phyloP scores from a whole-genome alignment of 192 early-diverging fungal species.

The Globomyces pollinis-pini region DNA sequence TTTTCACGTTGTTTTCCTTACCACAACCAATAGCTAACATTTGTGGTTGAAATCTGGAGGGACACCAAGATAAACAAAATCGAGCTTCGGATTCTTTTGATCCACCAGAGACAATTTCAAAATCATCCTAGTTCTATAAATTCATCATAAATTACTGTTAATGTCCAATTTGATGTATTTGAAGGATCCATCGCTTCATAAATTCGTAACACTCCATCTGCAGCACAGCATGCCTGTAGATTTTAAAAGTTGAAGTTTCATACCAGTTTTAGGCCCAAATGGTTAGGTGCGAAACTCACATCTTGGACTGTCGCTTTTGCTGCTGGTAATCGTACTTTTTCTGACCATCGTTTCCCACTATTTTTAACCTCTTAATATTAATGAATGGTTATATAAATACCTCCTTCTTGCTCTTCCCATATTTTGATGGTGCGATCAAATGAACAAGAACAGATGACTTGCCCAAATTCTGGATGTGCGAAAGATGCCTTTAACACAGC shows the following conservation, averaged over 20 bases:
- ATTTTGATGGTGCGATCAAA: constrained; percentile 86
- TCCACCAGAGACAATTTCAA: constrained; percentile 38
- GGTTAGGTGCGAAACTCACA: constrained; percentile 85
- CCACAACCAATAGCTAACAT: constrained; percentile 85
- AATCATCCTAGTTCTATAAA: constrained; percentile 10
- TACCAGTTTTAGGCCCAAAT: constrained; percentile 69
- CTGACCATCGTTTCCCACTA: constrained; percentile 63
- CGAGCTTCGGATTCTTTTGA: constrained; percentile 70
- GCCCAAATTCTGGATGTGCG: constrained; percentile 97
- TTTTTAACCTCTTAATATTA: constrained; percentile 11
- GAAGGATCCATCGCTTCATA: constrained; percentile 80
- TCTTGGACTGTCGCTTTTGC: constrained; percentile 68
- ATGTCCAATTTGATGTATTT: constrained; percentile 68
- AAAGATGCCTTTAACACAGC: constrained; percentile 79
- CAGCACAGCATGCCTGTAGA: constrained; percentile 64
- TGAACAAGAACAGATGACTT: constrained; percentile 82
- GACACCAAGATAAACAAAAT: constrained; percentile 83
- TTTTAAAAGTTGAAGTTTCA: no score
- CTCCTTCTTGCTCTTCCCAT: constrained; percentile 82
- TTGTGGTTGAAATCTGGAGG: constrained; percentile 62
- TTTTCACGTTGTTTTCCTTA: constrained; percentile 64
- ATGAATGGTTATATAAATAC: constrained; percentile 24
- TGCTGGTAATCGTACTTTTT: constrained; percentile 55
- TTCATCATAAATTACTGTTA: constrained; percentile 45
- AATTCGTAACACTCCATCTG: constrained; percentile 78